Conservation (phyloP, 2,329 filamentous ascomycete genomes). For the Aspergillus ustus region DNA sequence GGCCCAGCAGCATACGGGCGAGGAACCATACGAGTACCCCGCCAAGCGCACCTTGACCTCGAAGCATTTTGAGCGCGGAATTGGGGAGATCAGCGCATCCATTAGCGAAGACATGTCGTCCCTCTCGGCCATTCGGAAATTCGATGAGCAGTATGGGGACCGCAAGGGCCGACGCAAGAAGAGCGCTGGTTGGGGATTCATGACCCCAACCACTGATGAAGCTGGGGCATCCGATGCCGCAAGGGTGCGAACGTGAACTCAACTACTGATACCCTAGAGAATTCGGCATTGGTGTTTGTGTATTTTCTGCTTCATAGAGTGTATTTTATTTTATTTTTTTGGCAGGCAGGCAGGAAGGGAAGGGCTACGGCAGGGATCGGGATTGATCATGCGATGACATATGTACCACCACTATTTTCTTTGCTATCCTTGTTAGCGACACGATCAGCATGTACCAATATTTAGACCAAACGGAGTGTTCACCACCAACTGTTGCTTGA, state of each 20-base stretch:
- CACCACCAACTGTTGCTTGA: constrained; percentile 6
- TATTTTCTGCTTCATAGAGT: constrained; percentile 6
- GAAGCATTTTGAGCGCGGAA: constrained; percentile 81
- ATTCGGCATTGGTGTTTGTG: constrained; percentile 4
- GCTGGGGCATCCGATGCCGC: constrained; percentile 39
- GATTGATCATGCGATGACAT: constrained; percentile 21
- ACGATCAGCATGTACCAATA: constrained; percentile 38
- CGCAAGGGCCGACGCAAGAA: constrained; percentile 69
- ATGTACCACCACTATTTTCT: constrained; percentile 28
- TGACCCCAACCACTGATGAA: constrained; percentile 39
- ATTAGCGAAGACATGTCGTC: constrained; percentile 93
- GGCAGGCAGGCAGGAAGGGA: neutral
- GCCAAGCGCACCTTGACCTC: constrained; percentile 67
- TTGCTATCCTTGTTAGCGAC: constrained; percentile 29
- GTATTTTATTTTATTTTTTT: neutral
- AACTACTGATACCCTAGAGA: constrained; percentile 14
- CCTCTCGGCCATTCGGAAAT: constrained; percentile 85
- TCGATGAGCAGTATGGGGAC: constrained; percentile 94
- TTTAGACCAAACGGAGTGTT: constrained; percentile 22
- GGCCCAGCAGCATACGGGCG: constrained; percentile 41
- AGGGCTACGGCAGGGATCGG: constrained; percentile 10
- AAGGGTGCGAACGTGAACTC: constrained; percentile 45
- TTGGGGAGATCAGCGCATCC: constrained; percentile 87
- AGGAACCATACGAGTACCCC: constrained; percentile 64
- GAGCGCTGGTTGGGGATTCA: constrained; percentile 58